Base-by-base conservation (phyloP, 768 basidiomycete species). In the Leccinum boreale region DNA sequence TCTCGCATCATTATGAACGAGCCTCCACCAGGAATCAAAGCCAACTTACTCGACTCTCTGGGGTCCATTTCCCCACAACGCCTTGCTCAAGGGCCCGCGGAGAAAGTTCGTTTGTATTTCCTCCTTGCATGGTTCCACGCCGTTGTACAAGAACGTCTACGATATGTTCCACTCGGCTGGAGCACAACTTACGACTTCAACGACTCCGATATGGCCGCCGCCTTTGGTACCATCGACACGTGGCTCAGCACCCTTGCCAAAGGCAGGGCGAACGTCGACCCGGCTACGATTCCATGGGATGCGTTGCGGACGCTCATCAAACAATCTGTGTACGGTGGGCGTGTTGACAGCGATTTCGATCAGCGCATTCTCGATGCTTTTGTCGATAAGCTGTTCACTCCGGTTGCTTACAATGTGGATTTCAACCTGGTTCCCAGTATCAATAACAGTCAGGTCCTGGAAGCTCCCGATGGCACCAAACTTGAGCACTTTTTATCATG, bases 91-190 rank as follows among this genome's bases (percentile, higher is more conserved):
- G 97, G 96, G 5, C 96, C 96, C 8, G 87, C 86, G 3, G 97
- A 99, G 75, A 97, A 97, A 72, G 81, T 88, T 42, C 85, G 97
- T 5, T 73, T 98, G 49, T 95, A 96, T 75, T 98, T 98, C 87
- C 79, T 98, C 33, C 83, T 98, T 29, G 92, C 97, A 1, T 99
- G 96, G 95, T 97, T 98, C 89, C 97, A 99, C 67, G 95, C 97
- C 12, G 85, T 98, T 19, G 88, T 98, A 1, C 95, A 97, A 75
- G 97, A 98, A 73, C 92, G 97, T 60, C 79, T 98, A 12, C 91
- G 96, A 44, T 99, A 98, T 71, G 91, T 88, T 9, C 97, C 97
- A 6, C 77, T 99, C 15, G 96, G 97, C 0, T 99, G 96, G 94
- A 95, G 90, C 71, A 93, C 97, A 75, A 81, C 81, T 0, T 98